Evolutionary conservation across 2,329 filamentous ascomycete species (phyloP).

Genomic region (Acrocalymma vagum): DNA sequence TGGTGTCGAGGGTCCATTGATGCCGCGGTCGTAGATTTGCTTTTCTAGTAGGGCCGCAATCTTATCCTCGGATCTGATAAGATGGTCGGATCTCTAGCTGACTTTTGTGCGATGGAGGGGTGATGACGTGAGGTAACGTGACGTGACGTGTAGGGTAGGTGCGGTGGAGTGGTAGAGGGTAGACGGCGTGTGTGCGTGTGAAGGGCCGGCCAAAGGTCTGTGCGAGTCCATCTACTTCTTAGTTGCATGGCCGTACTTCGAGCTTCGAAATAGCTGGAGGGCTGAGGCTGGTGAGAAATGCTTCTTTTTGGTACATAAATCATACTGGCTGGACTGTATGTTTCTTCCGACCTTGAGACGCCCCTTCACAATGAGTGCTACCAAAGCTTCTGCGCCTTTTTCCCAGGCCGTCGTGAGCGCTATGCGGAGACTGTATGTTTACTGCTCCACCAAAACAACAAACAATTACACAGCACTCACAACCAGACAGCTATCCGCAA

Average conservation of each 20-base stretch:
- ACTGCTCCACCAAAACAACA: neutral
- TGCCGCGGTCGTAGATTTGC: constrained; percentile 15
- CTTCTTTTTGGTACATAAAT: constrained; percentile 3
- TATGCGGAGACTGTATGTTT: constrained; percentile 78
- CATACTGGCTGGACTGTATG: constrained; percentile 29
- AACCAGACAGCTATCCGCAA: constrained; percentile 77
- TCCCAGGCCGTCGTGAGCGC: constrained; percentile 75
- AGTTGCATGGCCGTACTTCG: too few species aligned
- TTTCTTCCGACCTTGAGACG: constrained; percentile 45
- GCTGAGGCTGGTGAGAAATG: neutral
- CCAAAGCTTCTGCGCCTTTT: constrained; percentile 64
- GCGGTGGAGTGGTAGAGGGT: too few species aligned
- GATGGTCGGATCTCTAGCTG: constrained; percentile 21
- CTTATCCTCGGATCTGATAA: constrained; percentile 46
- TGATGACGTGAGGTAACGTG: constrained; percentile 23
- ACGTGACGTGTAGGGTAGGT: constrained; percentile 17
- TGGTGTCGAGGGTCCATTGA: constrained; percentile 44
- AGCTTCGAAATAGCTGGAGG: too few species aligned
- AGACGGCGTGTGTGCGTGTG: too few species aligned
- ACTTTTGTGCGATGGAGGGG: too few species aligned
- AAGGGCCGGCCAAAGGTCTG: too few species aligned
- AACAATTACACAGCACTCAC: constrained; percentile 11
- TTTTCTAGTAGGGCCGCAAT: constrained; percentile 20
- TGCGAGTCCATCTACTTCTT: too few species aligned
- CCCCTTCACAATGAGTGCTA: constrained; percentile 50